Percentiles rank a stretch among this genome's conserved stretches.
These are phyloP conservation scores for Peniophora sp. DNA, from an alignment of 1,284 basidiomycete species.

Conservation along the genomic window DNA sequence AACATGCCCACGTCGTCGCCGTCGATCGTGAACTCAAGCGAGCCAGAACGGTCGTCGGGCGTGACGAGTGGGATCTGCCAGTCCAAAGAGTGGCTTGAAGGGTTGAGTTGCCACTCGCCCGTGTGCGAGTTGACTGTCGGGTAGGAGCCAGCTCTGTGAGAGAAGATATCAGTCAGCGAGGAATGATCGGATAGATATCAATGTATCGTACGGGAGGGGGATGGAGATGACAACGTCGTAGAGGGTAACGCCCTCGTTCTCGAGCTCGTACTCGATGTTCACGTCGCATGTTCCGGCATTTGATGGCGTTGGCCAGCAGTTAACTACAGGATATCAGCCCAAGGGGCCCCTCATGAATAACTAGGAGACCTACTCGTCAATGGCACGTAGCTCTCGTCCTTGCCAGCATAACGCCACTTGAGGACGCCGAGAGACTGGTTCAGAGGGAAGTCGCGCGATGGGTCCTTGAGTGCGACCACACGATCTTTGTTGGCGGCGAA, in stretches of 20 bases:
- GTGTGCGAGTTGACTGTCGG: slow-evolving; percentile 78
- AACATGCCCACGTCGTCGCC: slow-evolving; percentile 81
- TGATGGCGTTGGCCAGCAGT: slow-evolving; percentile 91
- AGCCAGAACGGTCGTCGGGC: slow-evolving; percentile 59
- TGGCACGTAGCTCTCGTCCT: slow-evolving; percentile 89
- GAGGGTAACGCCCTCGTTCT: slow-evolving; percentile 73
- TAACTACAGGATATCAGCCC: slow-evolving; percentile 46
- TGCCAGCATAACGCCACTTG: slow-evolving; percentile 88
- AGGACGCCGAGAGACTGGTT: slow-evolving; percentile 83
- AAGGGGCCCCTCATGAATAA: background rate
- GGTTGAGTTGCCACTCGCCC: slow-evolving; percentile 77
- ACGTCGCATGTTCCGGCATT: slow-evolving; percentile 89
- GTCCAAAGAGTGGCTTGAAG: slow-evolving; percentile 70
- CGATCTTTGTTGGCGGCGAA: slow-evolving; percentile 66
- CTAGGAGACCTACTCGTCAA: slow-evolving; percentile 81
- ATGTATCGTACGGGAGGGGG: slow-evolving; percentile 70
- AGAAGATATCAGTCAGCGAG: background rate
- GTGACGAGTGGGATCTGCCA: slow-evolving; percentile 74
- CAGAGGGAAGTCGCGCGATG: slow-evolving; percentile 80
- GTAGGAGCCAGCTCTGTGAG: slow-evolving; percentile 65
- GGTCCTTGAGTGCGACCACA: slow-evolving; percentile 80
- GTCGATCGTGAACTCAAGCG: slow-evolving; percentile 81
- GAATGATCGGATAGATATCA: slow-evolving; percentile 1
- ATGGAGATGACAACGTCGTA: slow-evolving; percentile 87
- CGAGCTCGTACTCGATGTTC: slow-evolving; percentile 95